A percentile compares a stretch with the other conserved stretches of the same genome.
phyloP scores from a whole-genome alignment of 2,329 filamentous ascomycete species.

The Clarireedia sp. region DNA sequence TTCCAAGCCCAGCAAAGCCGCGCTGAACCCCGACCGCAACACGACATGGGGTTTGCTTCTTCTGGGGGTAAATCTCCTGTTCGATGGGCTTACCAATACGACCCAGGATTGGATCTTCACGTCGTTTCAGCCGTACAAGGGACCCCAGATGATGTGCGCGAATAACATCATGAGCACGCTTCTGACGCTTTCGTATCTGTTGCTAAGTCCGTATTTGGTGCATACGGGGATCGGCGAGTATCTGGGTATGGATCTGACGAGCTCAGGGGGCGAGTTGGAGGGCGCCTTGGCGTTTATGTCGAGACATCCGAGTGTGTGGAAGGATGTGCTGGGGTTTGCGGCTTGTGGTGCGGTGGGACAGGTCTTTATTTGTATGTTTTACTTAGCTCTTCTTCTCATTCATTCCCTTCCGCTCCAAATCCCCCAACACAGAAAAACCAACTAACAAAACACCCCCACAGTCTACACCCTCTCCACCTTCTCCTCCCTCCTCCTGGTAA shows the following conservation, averaged over 20 bases:
- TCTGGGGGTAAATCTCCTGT: constrained; percentile 80
- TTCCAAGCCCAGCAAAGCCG: constrained; percentile 34
- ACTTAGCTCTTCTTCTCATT: not conserved
- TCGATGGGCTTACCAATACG: constrained; percentile 92
- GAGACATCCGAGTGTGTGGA: constrained; percentile 71
- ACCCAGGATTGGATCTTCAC: constrained; percentile 93
- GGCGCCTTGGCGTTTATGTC: constrained; percentile 76
- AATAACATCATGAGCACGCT: constrained; percentile 82
- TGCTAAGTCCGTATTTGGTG: constrained; percentile 73
- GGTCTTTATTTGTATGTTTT: constrained; percentile 75
- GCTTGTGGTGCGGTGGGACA: constrained; percentile 88
- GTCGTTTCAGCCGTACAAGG: constrained; percentile 70
- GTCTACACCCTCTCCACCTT: constrained; percentile 91
- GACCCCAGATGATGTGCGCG: constrained; percentile 99
- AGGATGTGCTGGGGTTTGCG: constrained; percentile 83
- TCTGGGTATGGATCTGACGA: constrained; percentile 55
- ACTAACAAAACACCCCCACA: constrained; percentile 3
- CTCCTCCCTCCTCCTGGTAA: constrained; percentile 84
- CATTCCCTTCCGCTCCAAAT: not conserved
- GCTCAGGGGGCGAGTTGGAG: constrained; percentile 60
- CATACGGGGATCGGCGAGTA: constrained; percentile 56
- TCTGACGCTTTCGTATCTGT: constrained; percentile 68
- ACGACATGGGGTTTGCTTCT: constrained; percentile 74
- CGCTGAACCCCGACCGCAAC: constrained; percentile 45
- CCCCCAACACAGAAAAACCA: not conserved